Conservation (phyloP, 179 eudicot species). For the Silene coronaria region DNA sequence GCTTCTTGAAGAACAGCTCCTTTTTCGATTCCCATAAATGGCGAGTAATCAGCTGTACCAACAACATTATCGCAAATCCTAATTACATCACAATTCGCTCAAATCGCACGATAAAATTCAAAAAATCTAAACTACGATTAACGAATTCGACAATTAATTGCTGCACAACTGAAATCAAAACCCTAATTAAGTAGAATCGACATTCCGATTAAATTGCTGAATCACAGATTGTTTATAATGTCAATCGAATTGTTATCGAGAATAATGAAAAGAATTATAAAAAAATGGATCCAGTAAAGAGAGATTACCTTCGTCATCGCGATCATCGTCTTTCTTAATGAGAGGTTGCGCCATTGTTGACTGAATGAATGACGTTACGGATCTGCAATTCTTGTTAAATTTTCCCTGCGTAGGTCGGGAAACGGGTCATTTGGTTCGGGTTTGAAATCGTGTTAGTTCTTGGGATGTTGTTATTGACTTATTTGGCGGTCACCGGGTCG, state of each 20-base stretch:
- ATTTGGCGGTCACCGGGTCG: no score
- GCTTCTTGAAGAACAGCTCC: constrained; percentile 97
- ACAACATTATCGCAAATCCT: constrained; percentile 22
- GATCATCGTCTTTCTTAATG: constrained; percentile 72
- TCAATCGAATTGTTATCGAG: not conserved
- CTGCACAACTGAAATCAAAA: no score
- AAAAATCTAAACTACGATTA: constrained; percentile 7
- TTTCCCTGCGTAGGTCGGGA: no score
- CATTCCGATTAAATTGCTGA: no score
- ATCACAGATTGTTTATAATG: not conserved
- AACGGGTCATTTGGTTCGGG: no score
- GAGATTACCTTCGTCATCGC: constrained; percentile 53
- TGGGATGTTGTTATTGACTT: no score
- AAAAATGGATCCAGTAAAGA: not conserved
- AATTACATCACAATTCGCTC: not conserved
- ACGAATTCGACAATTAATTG: not conserved
- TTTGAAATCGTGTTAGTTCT: no score
- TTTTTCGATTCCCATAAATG: constrained; percentile 80
- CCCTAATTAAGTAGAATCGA: no score
- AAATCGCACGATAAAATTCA: constrained; percentile 8
- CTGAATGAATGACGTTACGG: not conserved
- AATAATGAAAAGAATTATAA: not conserved
- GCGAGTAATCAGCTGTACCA: constrained; percentile 67
- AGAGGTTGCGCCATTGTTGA: constrained; percentile 54
- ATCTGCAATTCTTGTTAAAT: constrained; percentile 12